Conservation (phyloP, 148 eudicot species). For the Persicaria tinctoria region DNA sequence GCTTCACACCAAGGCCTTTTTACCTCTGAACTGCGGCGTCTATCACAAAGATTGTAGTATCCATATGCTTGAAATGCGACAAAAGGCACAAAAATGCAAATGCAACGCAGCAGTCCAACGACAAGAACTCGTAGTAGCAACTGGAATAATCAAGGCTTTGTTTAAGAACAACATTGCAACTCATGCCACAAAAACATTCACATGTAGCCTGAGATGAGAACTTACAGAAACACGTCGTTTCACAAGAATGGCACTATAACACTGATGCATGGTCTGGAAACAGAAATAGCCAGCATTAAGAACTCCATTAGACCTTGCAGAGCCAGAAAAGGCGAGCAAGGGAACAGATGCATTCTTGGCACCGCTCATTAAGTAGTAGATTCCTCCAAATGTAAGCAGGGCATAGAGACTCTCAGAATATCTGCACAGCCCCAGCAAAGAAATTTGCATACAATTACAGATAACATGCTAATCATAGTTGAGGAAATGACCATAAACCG, state of each 20-base stretch:
- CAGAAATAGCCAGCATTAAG: constrained; percentile 84
- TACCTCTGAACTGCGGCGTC: constrained; percentile 36
- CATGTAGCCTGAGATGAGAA: background rate
- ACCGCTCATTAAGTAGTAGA: constrained; percentile 53
- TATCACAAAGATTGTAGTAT: constrained; percentile 63
- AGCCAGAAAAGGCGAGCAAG: constrained; percentile 71
- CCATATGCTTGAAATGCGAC: constrained; percentile 85
- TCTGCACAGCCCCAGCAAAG: constrained; percentile 36
- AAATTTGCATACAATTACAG: background rate
- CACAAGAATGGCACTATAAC: constrained; percentile 44
- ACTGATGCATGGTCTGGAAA: constrained; percentile 60
- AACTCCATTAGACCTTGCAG: constrained; percentile 84
- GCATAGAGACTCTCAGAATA: constrained; percentile 91
- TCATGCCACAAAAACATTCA: background rate
- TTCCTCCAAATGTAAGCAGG: constrained; percentile 72
- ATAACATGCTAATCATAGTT: background rate
- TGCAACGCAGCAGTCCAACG: constrained; percentile 47
- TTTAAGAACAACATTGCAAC: background rate
- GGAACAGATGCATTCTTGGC: constrained; percentile 34
- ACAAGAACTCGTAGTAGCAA: constrained; percentile 44
- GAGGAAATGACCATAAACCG: background rate
- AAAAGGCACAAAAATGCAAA: constrained; percentile 60
- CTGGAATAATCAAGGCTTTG: constrained; percentile 28
- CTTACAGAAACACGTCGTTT: constrained; percentile 49
- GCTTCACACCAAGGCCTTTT: constrained; percentile 90